Conservation (phyloP, 306 rosid species). For the Boehmeria nivea region DNA sequence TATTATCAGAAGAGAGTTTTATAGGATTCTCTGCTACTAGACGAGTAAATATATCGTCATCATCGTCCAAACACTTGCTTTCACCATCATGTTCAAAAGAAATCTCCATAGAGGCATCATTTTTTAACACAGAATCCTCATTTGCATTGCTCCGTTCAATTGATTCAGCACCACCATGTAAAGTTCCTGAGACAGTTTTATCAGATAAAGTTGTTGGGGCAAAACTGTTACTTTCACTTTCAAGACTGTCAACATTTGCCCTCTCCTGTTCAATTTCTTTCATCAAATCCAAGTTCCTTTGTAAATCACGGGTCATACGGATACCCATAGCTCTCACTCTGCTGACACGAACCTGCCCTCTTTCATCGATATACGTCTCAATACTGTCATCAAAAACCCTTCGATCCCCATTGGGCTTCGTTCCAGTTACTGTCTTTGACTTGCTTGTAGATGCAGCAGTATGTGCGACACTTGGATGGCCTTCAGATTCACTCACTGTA, state of each 20-base stretch:
- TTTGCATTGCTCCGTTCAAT: slow-evolving; percentile 29
- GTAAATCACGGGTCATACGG: slow-evolving; percentile 89
- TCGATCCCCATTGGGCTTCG: slow-evolving; percentile 28
- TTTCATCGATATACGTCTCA: slow-evolving; percentile 75
- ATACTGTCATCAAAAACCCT: slow-evolving; percentile 61
- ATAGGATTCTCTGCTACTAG: slow-evolving; percentile 60
- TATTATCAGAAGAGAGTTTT: slow-evolving; percentile 27
- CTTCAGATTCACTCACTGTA: slow-evolving; percentile 29
- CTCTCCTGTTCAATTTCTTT: slow-evolving; percentile 75
- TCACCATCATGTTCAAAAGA: slow-evolving; percentile 50
- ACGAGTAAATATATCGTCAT: slow-evolving; percentile 63
- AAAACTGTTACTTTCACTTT: slow-evolving; percentile 13
- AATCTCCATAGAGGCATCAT: slow-evolving; percentile 53
- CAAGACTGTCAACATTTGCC: slow-evolving; percentile 23
- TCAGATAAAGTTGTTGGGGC: slow-evolving; percentile 27
- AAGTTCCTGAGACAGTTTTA: slow-evolving; percentile 25
- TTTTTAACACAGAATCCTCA: slow-evolving; percentile 27
- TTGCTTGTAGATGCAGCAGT: slow-evolving; percentile 28
- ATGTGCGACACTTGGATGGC: slow-evolving; percentile 18
- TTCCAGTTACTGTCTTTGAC: slow-evolving; percentile 32
- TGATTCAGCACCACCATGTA: slow-evolving; percentile 29
- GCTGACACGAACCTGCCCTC: slow-evolving; percentile 76
- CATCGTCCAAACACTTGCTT: slow-evolving; percentile 40
- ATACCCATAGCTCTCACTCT: slow-evolving; percentile 92
- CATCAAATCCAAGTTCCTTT: slow-evolving; percentile 92